Percentiles rank a stretch among this genome's conserved stretches.
Evolutionary conservation across 2,329 filamentous ascomycete species (phyloP).

Genomic region (Fusarium irregulare): DNA sequence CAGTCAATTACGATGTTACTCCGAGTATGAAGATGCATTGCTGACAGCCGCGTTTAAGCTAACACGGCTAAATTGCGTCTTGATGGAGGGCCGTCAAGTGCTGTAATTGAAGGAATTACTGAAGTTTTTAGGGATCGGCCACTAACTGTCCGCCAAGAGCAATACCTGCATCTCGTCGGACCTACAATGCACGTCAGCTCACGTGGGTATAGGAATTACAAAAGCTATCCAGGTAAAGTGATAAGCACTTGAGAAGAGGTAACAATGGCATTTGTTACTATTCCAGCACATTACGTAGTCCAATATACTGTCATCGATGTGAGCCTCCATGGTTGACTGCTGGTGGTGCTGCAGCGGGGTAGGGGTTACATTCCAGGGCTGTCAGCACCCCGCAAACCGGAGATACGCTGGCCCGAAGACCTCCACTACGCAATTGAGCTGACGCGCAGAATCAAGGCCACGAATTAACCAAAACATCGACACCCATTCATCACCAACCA

Average conservation of each 20-base stretch:
- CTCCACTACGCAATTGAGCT: not conserved
- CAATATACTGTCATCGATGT: not conserved
- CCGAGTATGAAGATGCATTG: not conserved
- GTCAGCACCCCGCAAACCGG: not conserved
- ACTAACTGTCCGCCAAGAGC: not conserved
- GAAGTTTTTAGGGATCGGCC: not conserved
- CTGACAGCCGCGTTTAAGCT: constrained; percentile 12
- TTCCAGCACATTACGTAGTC: not conserved
- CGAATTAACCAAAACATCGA: not conserved
- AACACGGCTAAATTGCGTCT: constrained; percentile 18
- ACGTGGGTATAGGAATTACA: accelerated
- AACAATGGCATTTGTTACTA: no score
- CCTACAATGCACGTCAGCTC: not conserved
- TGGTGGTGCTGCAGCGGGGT: not conserved
- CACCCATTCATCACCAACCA: not conserved
- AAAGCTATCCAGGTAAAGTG: accelerated
- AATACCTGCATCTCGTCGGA: not conserved
- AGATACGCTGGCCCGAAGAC: not conserved
- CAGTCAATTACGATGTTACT: no score
- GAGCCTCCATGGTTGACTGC: no score
- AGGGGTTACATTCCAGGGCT: not conserved
- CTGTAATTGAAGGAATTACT: constrained; percentile 11
- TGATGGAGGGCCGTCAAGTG: not conserved
- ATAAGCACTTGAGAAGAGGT: no score
- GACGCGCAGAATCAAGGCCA: not conserved